phyloP scores from a whole-genome alignment of 495 filamentous ascomycete species.

The Trichocladium antarcticum region DNA sequence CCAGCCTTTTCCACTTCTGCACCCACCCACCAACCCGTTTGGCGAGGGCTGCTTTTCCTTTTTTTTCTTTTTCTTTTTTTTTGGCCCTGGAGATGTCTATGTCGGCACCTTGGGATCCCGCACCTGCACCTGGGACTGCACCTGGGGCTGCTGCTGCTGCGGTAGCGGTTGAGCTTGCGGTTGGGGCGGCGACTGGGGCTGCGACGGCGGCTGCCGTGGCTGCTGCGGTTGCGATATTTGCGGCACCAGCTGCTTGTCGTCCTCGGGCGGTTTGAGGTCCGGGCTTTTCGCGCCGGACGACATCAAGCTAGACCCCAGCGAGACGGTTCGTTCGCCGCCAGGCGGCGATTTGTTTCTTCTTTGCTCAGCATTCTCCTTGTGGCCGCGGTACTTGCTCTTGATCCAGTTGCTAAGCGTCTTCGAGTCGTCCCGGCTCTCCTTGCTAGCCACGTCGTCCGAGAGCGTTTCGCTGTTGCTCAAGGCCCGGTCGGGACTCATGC shows the following conservation, averaged over 20 bases:
- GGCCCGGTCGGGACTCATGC: slow-evolving; percentile 39
- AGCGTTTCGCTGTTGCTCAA: slow-evolving; percentile 26
- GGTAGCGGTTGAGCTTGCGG: not conserved
- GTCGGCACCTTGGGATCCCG: not conserved
- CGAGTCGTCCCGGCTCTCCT: slow-evolving; percentile 44
- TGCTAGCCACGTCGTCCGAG: slow-evolving; percentile 32
- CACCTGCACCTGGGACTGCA: not conserved
- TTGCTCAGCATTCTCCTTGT: slow-evolving; percentile 57
- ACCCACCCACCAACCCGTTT: too few species aligned
- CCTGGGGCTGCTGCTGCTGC: not conserved
- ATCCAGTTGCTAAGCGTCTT: slow-evolving; percentile 76
- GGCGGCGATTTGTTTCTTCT: slow-evolving; percentile 39
- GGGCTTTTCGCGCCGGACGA: slow-evolving; percentile 32
- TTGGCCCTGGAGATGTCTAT: not conserved
- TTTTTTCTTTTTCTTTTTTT: too few species aligned
- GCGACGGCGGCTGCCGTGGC: not conserved
- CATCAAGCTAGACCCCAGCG: slow-evolving; percentile 18
- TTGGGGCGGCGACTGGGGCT: not conserved
- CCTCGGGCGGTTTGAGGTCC: slow-evolving; percentile 28
- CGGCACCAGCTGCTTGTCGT: slow-evolving; percentile 22
- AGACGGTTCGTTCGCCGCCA: slow-evolving; percentile 25
- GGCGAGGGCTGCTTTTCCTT: too few species aligned
- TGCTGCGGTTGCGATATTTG: slow-evolving; percentile 3
- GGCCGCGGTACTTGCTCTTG: slow-evolving; percentile 70
- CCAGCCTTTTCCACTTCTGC: too few species aligned